phyloP scores from a whole-genome alignment of 805 yeast species.

The Candida incommunis region DNA sequence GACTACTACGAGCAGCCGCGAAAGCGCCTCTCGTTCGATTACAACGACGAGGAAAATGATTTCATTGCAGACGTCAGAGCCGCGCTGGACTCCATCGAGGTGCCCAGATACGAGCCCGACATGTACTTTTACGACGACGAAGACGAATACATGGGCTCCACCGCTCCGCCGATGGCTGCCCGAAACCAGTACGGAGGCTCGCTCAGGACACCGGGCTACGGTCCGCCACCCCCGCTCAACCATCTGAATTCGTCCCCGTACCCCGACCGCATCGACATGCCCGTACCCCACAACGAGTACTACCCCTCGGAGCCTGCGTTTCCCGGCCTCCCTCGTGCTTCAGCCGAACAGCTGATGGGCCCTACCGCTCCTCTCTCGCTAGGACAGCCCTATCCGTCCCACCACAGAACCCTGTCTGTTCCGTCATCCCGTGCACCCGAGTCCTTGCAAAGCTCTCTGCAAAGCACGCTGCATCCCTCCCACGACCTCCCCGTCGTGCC shows the following conservation, averaged over 20 bases:
- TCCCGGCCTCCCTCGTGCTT: no score
- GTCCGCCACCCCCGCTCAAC: background rate
- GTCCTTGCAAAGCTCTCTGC: constrained; percentile 8
- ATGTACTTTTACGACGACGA: background rate
- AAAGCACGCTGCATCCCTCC: constrained; percentile 4
- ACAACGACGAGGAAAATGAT: background rate
- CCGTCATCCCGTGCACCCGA: background rate
- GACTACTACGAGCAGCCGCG: background rate
- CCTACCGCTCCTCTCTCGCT: no score
- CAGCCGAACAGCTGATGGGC: no score
- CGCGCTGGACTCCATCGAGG: background rate
- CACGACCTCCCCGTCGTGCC: constrained; percentile 9
- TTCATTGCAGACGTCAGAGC: background rate
- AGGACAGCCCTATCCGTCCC: no score
- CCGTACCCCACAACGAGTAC: background rate
- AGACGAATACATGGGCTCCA: constrained; percentile 1
- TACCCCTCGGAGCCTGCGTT: background rate
- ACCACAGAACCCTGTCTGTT: background rate
- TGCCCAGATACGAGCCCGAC: no score
- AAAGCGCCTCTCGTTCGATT: background rate
- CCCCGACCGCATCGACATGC: background rate
- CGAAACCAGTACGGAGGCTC: background rate
- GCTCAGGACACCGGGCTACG: background rate
- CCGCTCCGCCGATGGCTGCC: background rate
- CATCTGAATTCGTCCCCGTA: background rate